These are phyloP conservation scores for Neocallimastix lanati DNA, from an alignment of 192 early-diverging fungal species.

Conservation along the genomic window DNA sequence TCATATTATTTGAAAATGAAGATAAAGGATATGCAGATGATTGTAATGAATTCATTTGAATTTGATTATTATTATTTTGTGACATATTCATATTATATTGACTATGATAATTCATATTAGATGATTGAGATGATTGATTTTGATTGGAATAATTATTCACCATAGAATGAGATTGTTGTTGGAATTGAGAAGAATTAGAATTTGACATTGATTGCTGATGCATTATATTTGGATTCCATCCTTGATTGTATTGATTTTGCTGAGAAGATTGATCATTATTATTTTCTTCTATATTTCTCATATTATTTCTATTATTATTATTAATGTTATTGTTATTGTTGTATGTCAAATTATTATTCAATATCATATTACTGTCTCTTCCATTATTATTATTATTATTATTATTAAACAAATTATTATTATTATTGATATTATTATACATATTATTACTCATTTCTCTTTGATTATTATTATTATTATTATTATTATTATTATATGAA, in stretches of 20 bases:
- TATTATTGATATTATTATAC: neutral
- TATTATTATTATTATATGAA: neutral
- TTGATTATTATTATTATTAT: neutral
- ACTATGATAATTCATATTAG: neutral
- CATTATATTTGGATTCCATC: neutral
- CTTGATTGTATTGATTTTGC: neutral
- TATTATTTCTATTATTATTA: neutral
- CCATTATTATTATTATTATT: neutral
- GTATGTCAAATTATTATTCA: neutral
- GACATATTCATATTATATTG: neutral
- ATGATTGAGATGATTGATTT: neutral
- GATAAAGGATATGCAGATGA: neutral
- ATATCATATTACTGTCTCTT: neutral
- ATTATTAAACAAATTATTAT: neutral
- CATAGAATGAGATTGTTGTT: neutral
- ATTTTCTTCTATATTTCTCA: neutral
- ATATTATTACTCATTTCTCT: neutral
- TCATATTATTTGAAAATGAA: neutral
- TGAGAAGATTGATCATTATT: neutral
- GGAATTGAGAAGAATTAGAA: neutral
- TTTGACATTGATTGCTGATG: neutral
- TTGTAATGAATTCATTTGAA: neutral
- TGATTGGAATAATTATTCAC: neutral
- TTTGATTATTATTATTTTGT: neutral
- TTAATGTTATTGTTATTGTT: neutral